Base-by-base conservation (phyloP, 352 stramenopile genomes). In the Pythium aristosporum region DNA sequence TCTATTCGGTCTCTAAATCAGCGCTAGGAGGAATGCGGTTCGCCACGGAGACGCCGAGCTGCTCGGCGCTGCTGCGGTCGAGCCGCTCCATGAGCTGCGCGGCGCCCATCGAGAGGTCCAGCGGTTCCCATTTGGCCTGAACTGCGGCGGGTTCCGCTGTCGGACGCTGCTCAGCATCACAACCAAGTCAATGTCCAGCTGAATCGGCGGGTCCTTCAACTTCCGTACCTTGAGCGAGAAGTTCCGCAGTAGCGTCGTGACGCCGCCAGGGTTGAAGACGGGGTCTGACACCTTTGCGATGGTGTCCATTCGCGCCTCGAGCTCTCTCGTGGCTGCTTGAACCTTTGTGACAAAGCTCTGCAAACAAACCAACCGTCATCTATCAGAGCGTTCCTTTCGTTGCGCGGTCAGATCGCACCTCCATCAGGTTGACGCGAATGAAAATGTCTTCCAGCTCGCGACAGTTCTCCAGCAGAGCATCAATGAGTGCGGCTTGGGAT, bases 381-480 rank as follows among this genome's bases (percentile, higher is more conserved):
- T n/a, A 20, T 46, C 39, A 46, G 39, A n/a, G 25, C 25, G 25
- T 30, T 30, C 25, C 25, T 30, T 30, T 30, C 25, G 25, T 30
- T 30, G 5, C 25, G 25, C 25, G 25, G 25, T 30, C 25, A 30
- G 25, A 5, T 30, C 44, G n/a, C 23, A 89, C 84, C 74, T 93
- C 85, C 42, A 92, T 88, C 37, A 94, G 69, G 34, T 90, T 85
- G 18, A 94, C 62, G 21, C 76, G 77, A 36, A 90, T 69, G 56
- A 90, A 94, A 61, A 94, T 86, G 46, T 90, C 79, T 62, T 94
- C 82, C 2, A 94, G 65, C 52, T 94, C 83, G 36, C 85, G 68
- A 60, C 80, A 91, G 54, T 91, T 92, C 49, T 60, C 73, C 39
- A 91, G 32, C 30, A 94, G 72, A 43, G 82, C 71, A 15, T 69